Percentiles rank a stretch among this genome's conserved stretches.
These are phyloP conservation scores for Hypericum perforatum DNA, from an alignment of 345 rosid genomes.

Conservation along the genomic window DNA sequence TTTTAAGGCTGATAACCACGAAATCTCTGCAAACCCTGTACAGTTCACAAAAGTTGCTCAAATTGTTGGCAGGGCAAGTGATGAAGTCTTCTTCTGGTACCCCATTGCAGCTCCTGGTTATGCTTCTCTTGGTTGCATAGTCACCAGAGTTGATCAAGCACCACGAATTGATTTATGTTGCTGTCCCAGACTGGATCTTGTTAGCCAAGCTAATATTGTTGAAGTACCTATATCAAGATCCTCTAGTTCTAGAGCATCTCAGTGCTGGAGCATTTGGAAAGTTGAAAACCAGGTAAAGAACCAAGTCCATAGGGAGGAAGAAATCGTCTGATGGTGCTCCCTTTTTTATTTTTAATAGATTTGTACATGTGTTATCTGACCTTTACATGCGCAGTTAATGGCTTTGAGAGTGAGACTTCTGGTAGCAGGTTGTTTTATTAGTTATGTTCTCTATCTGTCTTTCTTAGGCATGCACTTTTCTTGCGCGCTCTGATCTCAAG, in stretches of 20 bases:
- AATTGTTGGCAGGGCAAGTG: conserved; percentile 72
- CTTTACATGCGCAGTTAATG: background rate
- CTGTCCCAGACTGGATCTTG: conserved; percentile 94
- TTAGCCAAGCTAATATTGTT: conserved; percentile 65
- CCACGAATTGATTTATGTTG: conserved; percentile 57
- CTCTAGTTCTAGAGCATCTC: conserved; percentile 60
- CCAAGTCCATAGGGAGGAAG: background rate
- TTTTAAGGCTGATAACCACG: conserved; percentile 68
- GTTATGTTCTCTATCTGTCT: conserved; percentile 17
- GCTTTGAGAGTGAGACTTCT: conserved; percentile 3
- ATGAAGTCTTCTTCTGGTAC: conserved; percentile 89
- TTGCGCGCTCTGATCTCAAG: conserved; percentile 78
- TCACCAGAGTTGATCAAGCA: conserved; percentile 62
- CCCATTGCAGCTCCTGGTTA: conserved; percentile 98
- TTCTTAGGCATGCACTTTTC: conserved; percentile 84
- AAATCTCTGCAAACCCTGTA: conserved; percentile 79
- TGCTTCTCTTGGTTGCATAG: conserved; percentile 84
- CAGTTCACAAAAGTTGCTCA: conserved; percentile 81
- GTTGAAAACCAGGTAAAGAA: conserved; percentile 89
- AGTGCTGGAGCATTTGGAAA: conserved; percentile 97
- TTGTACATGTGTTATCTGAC: background rate
- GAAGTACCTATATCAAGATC: conserved; percentile 79
- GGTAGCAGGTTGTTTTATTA: conserved; percentile 6
- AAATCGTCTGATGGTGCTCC: too few relatives aligned
- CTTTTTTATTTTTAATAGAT: too few relatives aligned